Base-by-base conservation (phyloP, 1,284 basidiomycete species). In the Cutaneotrichosporon spelunceum region DNA sequence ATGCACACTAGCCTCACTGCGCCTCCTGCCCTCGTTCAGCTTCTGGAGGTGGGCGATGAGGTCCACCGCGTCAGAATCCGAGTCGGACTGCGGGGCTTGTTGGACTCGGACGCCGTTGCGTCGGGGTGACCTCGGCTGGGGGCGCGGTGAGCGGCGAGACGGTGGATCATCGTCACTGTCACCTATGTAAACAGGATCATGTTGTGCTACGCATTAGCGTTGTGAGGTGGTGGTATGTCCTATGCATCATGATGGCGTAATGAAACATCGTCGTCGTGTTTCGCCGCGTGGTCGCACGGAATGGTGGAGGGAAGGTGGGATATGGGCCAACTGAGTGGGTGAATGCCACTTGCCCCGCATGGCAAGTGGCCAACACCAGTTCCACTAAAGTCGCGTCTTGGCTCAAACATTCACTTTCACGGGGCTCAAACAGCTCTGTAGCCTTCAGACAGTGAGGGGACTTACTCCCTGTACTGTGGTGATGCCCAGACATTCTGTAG, bases 391-490 rank as follows among this genome's bases (percentile, higher is more conserved):
- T 50, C 8, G 7, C 39, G 19, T 8, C 16, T 8, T 3, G 27
- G 9, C 26, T 9, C 26, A 27, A 13, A 6, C n/a, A 27, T 10
- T 30, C 13, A 13, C 26, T 19, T 27, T 16, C 27, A 30, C 27
- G 10, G n/a, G 52, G 30, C 11, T 33, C 34, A 53, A 53, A 33
- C 36, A n/a, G 30, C 1, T 29, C 4, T 36, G 4, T 19, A 21
- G 21, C n/a, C 21, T 53, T 21, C 52, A 14, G 33, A 4, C 3
- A 4, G 16, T n/a, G 10, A 4, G 6, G 5, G 39, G 39, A 56
- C 54, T 56, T 27, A 56, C 54, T 56, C 27, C 54, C 54, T 3
- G 14, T 8, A 33, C 42, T 56, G 21, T 45, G 54, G 11, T 42
- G 36, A n/a, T 42, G 27, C 23, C 23, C 42, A 23, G 27, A 2